These are phyloP conservation scores for Eucalyptus melliodora DNA, from an alignment of 345 rosid genomes.

Conservation along the genomic window DNA sequence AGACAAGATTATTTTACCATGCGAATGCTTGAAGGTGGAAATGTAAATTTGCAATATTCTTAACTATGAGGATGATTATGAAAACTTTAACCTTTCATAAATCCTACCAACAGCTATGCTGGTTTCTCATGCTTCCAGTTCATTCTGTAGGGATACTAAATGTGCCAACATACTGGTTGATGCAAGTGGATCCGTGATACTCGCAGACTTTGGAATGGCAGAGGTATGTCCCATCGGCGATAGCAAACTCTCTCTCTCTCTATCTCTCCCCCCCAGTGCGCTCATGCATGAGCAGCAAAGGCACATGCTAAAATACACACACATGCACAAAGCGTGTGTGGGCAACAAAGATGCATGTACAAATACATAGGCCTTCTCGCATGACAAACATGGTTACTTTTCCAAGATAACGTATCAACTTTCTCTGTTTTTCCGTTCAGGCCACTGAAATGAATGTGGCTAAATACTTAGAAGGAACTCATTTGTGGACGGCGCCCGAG, in stretches of 20 bases:
- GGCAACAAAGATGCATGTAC: no score
- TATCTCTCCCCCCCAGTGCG: no score
- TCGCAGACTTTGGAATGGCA: no score
- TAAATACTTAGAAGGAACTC: slow-evolving; percentile 62
- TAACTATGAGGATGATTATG: not conserved
- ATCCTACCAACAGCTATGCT: not conserved
- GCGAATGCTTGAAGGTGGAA: not conserved
- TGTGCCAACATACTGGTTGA: no score
- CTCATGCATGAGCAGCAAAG: not conserved
- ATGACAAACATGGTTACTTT: no score
- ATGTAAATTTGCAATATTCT: no score
- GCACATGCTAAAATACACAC: not conserved
- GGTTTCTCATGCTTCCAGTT: not conserved
- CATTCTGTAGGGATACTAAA: no score
- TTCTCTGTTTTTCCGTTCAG: not conserved
- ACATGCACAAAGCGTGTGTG: not conserved
- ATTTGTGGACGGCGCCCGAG: slow-evolving; percentile 69
- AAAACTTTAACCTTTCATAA: not conserved
- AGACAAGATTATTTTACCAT: not conserved
- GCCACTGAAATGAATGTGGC: slow-evolving; percentile 15
- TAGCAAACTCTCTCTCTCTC: not conserved
- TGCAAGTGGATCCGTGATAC: no score
- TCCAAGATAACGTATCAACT: no score
- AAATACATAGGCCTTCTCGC: no score
- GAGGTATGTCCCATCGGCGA: not conserved